Conservation (phyloP, 257 asterid genomes). For the Nicotiana undulata region DNA sequence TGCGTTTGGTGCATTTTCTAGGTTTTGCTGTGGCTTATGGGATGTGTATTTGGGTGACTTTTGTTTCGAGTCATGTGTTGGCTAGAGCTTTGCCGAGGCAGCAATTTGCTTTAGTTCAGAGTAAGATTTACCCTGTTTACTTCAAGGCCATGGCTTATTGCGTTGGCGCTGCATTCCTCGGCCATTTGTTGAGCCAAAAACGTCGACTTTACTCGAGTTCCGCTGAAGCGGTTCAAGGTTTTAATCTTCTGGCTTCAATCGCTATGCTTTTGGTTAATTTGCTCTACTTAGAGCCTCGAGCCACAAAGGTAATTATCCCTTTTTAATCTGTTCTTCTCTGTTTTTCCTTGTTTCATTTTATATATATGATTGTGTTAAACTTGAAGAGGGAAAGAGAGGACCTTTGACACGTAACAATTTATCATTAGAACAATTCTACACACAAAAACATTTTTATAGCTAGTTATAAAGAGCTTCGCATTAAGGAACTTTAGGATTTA, state of each 20-base stretch:
- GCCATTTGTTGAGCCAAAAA: slow-evolving; percentile 37
- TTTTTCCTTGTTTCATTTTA: no score
- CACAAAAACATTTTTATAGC: no score
- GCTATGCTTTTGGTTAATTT: slow-evolving; percentile 40
- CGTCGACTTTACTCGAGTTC: background rate
- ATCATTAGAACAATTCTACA: no score
- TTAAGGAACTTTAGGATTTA: no score
- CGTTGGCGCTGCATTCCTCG: slow-evolving; percentile 46
- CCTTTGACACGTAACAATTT: no score
- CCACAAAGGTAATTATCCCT: slow-evolving; percentile 42
- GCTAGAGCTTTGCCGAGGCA: slow-evolving; percentile 58
- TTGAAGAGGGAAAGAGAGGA: no score
- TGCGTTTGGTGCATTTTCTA: slow-evolving; percentile 34
- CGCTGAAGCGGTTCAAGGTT: slow-evolving; percentile 24
- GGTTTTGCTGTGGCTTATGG: slow-evolving; percentile 66
- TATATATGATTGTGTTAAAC: no score
- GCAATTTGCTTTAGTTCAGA: slow-evolving; percentile 66
- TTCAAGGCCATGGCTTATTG: slow-evolving; percentile 61
- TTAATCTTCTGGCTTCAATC: slow-evolving; percentile 40
- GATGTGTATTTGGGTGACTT: slow-evolving; percentile 64
- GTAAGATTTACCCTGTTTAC: slow-evolving; percentile 65
- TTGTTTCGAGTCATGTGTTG: slow-evolving; percentile 57
- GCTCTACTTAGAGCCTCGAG: slow-evolving; percentile 63
- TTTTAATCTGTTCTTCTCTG: background rate
- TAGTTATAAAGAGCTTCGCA: no score